A percentile compares a stretch with the other conserved stretches of the same genome.
These are phyloP conservation scores for Euclidium syriacum DNA, from an alignment of 345 rosid species.

Conservation along the genomic window DNA sequence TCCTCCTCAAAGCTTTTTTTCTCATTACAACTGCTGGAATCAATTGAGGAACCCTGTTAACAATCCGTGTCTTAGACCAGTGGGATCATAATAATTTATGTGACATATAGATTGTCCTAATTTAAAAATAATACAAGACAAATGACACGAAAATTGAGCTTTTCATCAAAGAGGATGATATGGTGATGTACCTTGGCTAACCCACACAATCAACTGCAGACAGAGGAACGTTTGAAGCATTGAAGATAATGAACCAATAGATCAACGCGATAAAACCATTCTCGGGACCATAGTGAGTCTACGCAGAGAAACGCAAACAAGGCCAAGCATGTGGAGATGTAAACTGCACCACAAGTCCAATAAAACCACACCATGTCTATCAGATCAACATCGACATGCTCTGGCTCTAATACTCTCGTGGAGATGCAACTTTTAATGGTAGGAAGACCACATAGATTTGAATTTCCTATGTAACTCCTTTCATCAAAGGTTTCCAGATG, in stretches of 20 bases:
- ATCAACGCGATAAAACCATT: slow-evolving; percentile 20
- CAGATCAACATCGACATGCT: not conserved
- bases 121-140: too few species aligned
- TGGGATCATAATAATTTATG: too few species aligned
- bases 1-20: too few species aligned
- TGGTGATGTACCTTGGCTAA: not conserved
- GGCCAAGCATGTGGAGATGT: not conserved
- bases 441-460: slow-evolving; percentile 9
- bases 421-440: slow-evolving; percentile 8
- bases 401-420: not conserved
- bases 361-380: slow-evolving; percentile 21
- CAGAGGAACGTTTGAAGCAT: not conserved
- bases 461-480: slow-evolving; percentile 6
- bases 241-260: slow-evolving; percentile 2
- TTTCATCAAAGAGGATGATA: not conserved
- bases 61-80: too few species aligned
- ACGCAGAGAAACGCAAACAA: not conserved
- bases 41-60: too few species aligned
- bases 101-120: too few species aligned
- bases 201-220: not conserved
- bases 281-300: slow-evolving; percentile 8
- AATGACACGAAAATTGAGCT: not conserved
- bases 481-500: slow-evolving; percentile 4
- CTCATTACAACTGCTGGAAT: too few species aligned
- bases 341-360: slow-evolving; percentile 20